Conservation (phyloP, 2,329 filamentous ascomycete genomes). For the Clarireedia hainanense region DNA sequence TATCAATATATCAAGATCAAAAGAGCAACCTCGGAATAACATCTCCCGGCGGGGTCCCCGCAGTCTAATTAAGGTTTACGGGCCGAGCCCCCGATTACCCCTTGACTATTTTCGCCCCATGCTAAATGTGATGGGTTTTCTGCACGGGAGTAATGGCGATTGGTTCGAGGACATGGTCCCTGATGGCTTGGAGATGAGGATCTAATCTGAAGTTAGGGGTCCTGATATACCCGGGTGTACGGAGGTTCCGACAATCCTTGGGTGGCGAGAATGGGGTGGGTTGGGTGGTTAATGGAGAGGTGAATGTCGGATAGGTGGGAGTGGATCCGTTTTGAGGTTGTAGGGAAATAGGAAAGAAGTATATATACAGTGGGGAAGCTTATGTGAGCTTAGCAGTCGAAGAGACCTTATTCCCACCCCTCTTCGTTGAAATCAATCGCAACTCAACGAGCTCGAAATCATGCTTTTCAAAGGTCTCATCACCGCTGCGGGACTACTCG, state of each 20-base stretch:
- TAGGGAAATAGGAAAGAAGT: no score
- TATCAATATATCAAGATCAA: no score
- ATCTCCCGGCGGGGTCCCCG: background rate
- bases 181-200: background rate
- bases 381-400: no score
- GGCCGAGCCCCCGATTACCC: background rate
- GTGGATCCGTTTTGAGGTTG: no score
- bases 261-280: no score
- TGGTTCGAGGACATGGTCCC: background rate
- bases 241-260: no score
- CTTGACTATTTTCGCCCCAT: background rate
- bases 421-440: background rate
- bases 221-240: no score
- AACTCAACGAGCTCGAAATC: background rate
- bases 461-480: constrained; percentile 1
- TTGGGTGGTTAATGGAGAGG: no score
- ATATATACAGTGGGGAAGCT: no score
- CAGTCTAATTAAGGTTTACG: background rate
- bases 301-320: no score
- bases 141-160: background rate
- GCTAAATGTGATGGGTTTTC: background rate
- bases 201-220: no score
- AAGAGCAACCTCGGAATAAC: background rate
- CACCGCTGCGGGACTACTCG: background rate
- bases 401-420: background rate